Percentiles rank a stretch among this genome's conserved stretches.
Conservation (phyloP, 495 filamentous ascomycete species). For the Aspergillus conjunctus region DNA sequence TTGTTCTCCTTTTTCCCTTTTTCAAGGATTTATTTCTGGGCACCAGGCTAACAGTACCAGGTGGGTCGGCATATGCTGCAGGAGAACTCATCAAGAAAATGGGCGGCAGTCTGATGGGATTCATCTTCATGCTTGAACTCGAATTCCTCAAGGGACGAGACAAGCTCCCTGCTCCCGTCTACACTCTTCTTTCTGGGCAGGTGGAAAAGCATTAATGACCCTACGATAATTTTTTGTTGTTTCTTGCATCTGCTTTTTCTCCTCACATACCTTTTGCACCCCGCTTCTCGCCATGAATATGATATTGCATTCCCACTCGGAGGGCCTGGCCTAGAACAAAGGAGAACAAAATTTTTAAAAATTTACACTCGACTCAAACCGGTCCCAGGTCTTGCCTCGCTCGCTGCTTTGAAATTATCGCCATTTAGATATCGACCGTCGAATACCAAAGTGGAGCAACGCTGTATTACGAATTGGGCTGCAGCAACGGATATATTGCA, state of each 20-base stretch:
- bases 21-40: background rate
- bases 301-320: background rate
- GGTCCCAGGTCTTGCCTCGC: slow-evolving; percentile 6
- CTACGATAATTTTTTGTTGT: background rate
- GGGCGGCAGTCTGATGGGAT: slow-evolving; percentile 81
- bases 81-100: slow-evolving; percentile 82
- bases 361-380: slow-evolving; percentile 5
- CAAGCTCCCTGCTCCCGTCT: slow-evolving; percentile 82
- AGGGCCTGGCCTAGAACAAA: background rate
- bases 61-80: slow-evolving; percentile 87
- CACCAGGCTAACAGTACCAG: slow-evolving; percentile 42
- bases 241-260: slow-evolving; percentile 2
- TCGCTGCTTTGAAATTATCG: slow-evolving; percentile 2
- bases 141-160: slow-evolving; percentile 90
- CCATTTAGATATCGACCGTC: slow-evolving; percentile 15
- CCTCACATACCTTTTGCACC: background rate
- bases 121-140: slow-evolving; percentile 94
- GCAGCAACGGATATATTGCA: slow-evolving; percentile 19
- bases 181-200: slow-evolving; percentile 77
- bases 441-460: slow-evolving; percentile 6
- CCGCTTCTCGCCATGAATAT: background rate
- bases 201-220: slow-evolving; percentile 29
- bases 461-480: slow-evolving; percentile 8
- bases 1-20: background rate
- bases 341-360: slow-evolving; percentile 5